Base-by-base conservation (phyloP, 257 asterid genomes). In the Jacaranda mimosifolia region DNA sequence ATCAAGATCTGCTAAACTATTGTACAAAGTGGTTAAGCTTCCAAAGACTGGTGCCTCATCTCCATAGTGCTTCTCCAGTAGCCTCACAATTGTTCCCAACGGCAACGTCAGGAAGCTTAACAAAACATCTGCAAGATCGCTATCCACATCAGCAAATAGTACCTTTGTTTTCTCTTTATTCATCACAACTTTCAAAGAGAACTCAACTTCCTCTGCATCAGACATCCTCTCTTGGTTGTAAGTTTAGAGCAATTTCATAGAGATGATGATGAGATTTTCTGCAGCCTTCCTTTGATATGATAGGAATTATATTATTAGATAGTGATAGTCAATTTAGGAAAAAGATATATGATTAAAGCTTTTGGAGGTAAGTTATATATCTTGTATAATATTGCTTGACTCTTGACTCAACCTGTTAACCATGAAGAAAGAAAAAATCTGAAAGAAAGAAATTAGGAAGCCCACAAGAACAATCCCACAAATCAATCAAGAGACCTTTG, bases 41-140 rank as follows among this genome's bases (percentile, higher is more conserved):
- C 82, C 82, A 0, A 83, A 13, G 0, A 13, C 7, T 3, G 76
- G 77, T 3, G 67, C 66, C 7, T 69, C 21, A 1, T 71, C 81
- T 7, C 62, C 70, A 14, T 63, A 75, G 9, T 81, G 82, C 35
- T 75, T 70, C 36, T 78, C 3, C 5, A 84, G 26, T 6, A 70
- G 42, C 49, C 45, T 17, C 10, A 77, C 38, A 7, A 81, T 81
- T 6, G 12, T 72, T 45, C 82, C 88, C 59, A 84, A 36, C 0
- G 85, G 87, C 68, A 81, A 71, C 6, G 79, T 74, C 55, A 83
- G 55, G 18, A 83, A 77, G 63, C 81, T 84, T 7, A 84, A 42
- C 52, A 84, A 40, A 53, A 81, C 69, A 15, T 84, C 88, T 0
- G 79, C 83, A 1, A 84, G 81, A 17, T 60, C 68, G 39, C 35